Base-by-base conservation (phyloP, 1,284 basidiomycete species). In the Boletus smithii region DNA sequence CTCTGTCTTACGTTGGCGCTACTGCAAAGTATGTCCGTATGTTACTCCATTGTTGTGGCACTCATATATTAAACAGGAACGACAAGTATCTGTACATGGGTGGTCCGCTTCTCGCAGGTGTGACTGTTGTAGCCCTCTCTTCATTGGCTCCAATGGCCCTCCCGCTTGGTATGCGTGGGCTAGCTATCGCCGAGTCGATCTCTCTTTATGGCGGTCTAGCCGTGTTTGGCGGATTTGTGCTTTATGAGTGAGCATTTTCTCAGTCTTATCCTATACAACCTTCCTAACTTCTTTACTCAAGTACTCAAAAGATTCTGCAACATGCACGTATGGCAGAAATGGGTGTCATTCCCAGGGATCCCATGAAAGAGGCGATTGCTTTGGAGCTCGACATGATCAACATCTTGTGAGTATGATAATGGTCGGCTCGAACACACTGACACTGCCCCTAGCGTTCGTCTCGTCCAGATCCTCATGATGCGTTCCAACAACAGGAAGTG, bases 321-420 rank as follows among this genome's bases (percentile, higher is more conserved):
- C 82, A 92, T 56, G 91, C 85, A 20, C 79, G 87, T 31, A 63
- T 88, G 66, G 85, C 81, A 16, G 81, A 91, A 60, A 70, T 73
- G 48, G 91, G 91, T 41, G 57, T 70, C 33, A 78, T 88, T 56
- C 73, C 77, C 39, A 72, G 77, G 16, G 92, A 95, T 66, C 84
- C 92, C 7, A 70, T 95, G 53, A 82, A 77, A 50, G 91, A 95
- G 69, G 81, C 87, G 9, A 80, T 90, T 48, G 75, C 82, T 42
- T 74, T 94, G 38, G 85, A 93, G 63, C 76, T 95, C 46, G 89
- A 93, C 63, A 87, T 92, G 76, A 83, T 95, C 65, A 94, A 89
- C 63, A 88, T 90, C 45, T 89, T 91, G 87, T 86, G 55, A 53
- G 80, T 72, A 20, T 38, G 43, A 16, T 41, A 0, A 22, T 11